Evolutionary conservation across 805 yeast genomes (phyloP).

Genomic region (Sungouiozyma ichnusensis): DNA sequence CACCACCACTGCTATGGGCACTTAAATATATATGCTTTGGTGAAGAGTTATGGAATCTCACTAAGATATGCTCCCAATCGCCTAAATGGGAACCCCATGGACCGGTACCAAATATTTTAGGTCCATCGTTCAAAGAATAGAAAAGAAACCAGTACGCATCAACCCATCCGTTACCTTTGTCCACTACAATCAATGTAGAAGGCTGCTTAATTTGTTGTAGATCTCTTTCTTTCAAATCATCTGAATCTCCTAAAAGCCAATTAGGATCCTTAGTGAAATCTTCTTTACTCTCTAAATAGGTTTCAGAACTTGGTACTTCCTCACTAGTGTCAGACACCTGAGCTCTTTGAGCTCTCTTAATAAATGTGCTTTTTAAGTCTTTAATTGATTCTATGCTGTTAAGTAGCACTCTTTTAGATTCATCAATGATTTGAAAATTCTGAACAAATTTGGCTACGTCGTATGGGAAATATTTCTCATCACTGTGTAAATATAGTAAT

Average conservation of each 20-base stretch:
- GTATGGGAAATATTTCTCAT: slow-evolving; percentile 78
- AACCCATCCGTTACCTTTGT: slow-evolving; percentile 88
- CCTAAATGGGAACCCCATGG: slow-evolving; percentile 96
- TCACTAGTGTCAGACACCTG: no score
- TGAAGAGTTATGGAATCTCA: slow-evolving; percentile 69
- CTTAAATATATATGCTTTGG: slow-evolving; percentile 91
- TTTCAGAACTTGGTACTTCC: background rate
- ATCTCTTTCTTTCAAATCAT: slow-evolving; percentile 47
- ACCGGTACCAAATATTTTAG: slow-evolving; percentile 93
- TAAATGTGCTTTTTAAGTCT: background rate
- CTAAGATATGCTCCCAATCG: slow-evolving; percentile 94
- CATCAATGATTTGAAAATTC: slow-evolving; percentile 51
- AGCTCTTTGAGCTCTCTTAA: background rate
- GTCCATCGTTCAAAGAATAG: slow-evolving; percentile 87
- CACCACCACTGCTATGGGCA: slow-evolving; percentile 96
- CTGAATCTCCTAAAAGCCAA: slow-evolving; percentile 68
- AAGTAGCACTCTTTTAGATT: slow-evolving; percentile 12
- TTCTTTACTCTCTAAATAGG: slow-evolving; percentile 43
- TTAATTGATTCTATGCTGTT: background rate
- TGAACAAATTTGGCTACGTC: slow-evolving; percentile 60
- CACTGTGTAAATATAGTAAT: slow-evolving; percentile 74
- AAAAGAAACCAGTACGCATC: slow-evolving; percentile 95
- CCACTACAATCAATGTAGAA: slow-evolving; percentile 70
- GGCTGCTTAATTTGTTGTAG: slow-evolving; percentile 58
- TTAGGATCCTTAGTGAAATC: slow-evolving; percentile 70